phyloP scores from a whole-genome alignment of 805 yeast species.

The Starmerella etchellsii region DNA sequence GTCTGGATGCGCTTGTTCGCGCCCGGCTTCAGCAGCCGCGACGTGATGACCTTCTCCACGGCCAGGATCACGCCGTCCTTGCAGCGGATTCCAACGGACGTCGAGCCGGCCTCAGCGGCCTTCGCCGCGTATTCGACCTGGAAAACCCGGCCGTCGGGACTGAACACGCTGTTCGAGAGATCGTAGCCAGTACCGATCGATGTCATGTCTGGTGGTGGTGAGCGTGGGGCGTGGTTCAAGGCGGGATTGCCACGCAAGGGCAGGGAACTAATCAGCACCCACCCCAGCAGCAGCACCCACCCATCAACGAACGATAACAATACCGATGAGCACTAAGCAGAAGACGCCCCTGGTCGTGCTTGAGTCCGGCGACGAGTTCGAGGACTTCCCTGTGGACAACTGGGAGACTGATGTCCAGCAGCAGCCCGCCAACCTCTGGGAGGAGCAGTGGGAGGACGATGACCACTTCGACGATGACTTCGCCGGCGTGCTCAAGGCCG shows the following conservation, averaged over 20 bases:
- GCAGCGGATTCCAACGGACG: conserved; percentile 84
- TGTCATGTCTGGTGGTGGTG: conserved; percentile 34
- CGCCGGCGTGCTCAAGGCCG: conserved; percentile 47
- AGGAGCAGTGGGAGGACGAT: conserved; percentile 89
- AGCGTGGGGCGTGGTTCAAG: not conserved
- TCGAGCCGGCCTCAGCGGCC: conserved; percentile 96
- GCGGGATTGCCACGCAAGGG: not conserved
- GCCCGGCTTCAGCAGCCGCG: conserved; percentile 79
- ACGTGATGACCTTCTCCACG: conserved; percentile 80
- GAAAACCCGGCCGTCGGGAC: conserved; percentile 53
- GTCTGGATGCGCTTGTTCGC: conserved; percentile 86
- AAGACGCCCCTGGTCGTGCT: conserved; percentile 39
- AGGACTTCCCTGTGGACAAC: conserved; percentile 59
- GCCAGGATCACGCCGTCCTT: conserved; percentile 94
- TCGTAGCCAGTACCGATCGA: conserved; percentile 99
- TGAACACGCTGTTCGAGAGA: conserved; percentile 89
- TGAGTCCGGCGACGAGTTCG: conserved; percentile 95
- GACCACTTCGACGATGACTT: conserved; percentile 81
- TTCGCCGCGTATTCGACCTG: conserved; percentile 97
- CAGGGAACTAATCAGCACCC: not conserved
- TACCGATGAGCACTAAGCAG: not conserved
- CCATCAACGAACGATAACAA: not conserved
- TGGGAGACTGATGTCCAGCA: conserved; percentile 36
- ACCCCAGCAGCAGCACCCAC: not conserved
- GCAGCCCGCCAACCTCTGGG: conserved; percentile 58